phyloP scores from a whole-genome alignment of 148 eudicot genomes.

The Rhododendron ferrugineum region DNA sequence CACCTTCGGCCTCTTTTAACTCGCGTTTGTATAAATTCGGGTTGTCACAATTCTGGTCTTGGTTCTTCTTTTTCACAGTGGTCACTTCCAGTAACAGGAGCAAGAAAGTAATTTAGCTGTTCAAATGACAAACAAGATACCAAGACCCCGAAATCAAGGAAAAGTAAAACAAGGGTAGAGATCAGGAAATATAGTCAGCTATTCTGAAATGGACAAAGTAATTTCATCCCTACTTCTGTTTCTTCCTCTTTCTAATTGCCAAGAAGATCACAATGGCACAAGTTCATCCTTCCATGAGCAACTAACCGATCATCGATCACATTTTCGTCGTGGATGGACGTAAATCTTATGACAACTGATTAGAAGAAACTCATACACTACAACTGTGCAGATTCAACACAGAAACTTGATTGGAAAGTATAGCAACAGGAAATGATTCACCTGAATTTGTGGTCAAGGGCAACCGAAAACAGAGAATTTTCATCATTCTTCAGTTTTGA shows the following conservation, averaged over 20 bases:
- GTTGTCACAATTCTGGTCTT: not conserved
- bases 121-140: not conserved
- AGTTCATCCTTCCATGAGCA: not conserved
- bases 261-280: not conserved
- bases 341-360: not conserved
- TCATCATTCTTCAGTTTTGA: not conserved
- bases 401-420: not conserved
- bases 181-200: not conserved
- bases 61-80: not conserved
- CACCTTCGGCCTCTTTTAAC: too few relatives aligned
- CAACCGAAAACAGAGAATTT: not conserved
- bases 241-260: not conserved
- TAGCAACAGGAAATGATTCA: not conserved
- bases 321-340: not conserved
- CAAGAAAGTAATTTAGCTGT: not conserved
- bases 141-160: not conserved
- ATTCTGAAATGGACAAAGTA: not conserved
- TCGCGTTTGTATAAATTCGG: too few relatives aligned
- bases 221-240: not conserved
- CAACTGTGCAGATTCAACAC: not conserved
- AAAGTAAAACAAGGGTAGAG: not conserved
- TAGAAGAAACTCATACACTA: not conserved
- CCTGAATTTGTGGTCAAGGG: not conserved
- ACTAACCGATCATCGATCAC: not conserved
- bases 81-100: not conserved